These are phyloP conservation scores for Plasmodium gallinaceum DNA, from an alignment of 169 alveolate genomes.

Conservation along the genomic window DNA sequence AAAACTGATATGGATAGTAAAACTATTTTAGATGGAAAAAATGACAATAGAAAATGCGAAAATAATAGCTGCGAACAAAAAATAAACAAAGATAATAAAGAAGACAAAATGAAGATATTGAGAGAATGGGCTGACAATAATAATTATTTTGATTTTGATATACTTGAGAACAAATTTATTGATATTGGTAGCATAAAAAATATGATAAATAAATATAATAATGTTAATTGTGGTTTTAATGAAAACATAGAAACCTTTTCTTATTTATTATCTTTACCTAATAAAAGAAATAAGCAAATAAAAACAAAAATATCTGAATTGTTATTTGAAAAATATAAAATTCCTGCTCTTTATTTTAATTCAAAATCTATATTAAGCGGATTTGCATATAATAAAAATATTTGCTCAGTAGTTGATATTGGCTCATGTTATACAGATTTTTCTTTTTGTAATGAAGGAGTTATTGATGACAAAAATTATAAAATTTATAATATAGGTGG, in stretches of 20 bases:
- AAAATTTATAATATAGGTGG: constrained; percentile 67
- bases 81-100: not conserved
- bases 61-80: not conserved
- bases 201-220: constrained; percentile 49
- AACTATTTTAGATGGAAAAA: not conserved
- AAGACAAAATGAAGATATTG: not conserved
- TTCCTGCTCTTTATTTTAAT: constrained; percentile 45
- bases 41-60: not conserved
- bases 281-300: constrained; percentile 53
- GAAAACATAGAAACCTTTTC: constrained; percentile 43
- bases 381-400: constrained; percentile 49
- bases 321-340: constrained; percentile 52
- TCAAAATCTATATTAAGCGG: constrained; percentile 47
- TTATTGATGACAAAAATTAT: constrained; percentile 56
- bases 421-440: constrained; percentile 61
- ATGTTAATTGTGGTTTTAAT: constrained; percentile 45
- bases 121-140: constrained; percentile 30
- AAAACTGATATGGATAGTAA: not conserved
- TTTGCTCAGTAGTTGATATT: constrained; percentile 53
- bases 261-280: constrained; percentile 61
- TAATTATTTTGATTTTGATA: constrained; percentile 28
- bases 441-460: constrained; percentile 53
- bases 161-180: constrained; percentile 24
- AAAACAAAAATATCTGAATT: constrained; percentile 42
- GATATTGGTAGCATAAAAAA: constrained; percentile 39